Evolutionary conservation across 345 rosid genomes (phyloP).

Genomic region (Aurinia saxatilis): DNA sequence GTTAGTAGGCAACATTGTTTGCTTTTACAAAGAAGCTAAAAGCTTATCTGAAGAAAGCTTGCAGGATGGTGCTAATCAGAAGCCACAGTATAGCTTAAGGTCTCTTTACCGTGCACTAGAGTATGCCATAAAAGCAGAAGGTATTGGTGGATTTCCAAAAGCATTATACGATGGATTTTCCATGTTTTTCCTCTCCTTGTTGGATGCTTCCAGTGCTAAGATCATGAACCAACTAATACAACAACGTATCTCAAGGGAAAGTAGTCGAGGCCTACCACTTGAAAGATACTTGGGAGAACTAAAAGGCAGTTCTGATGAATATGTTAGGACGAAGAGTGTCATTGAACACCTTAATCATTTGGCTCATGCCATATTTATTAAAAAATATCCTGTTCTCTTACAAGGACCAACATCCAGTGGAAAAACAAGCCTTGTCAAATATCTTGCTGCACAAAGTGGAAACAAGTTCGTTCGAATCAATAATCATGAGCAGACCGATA

Average conservation of each 20-base stretch:
- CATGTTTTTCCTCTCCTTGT: slow-evolving; percentile 83
- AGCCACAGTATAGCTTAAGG: slow-evolving; percentile 92
- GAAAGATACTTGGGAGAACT: slow-evolving; percentile 40
- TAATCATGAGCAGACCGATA: slow-evolving; percentile 94
- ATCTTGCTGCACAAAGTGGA: slow-evolving; percentile 87
- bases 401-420: slow-evolving; percentile 99
- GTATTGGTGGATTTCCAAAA: slow-evolving; percentile 49
- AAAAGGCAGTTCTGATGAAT: slow-evolving; percentile 35
- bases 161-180: slow-evolving; percentile 80
- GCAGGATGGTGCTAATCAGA: slow-evolving; percentile 99
- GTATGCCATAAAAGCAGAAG: slow-evolving; percentile 60
- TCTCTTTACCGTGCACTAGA: slow-evolving; percentile 90
- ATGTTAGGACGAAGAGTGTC: slow-evolving; percentile 74
- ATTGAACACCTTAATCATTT: slow-evolving; percentile 62
- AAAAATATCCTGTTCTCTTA: slow-evolving; percentile 82
- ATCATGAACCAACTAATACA: slow-evolving; percentile 61
- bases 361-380: slow-evolving; percentile 75
- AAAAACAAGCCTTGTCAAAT: slow-evolving; percentile 92
- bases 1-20: slow-evolving; percentile 46
- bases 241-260: slow-evolving; percentile 41
- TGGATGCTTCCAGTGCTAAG: slow-evolving; percentile 75
- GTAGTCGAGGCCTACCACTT: slow-evolving; percentile 26
- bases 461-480: slow-evolving; percentile 85
- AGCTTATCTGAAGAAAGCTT: slow-evolving; percentile 72
- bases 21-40: slow-evolving; percentile 74